Conservation (phyloP, 2,329 filamentous ascomycete species). For the Aspergillus fischeri region DNA sequence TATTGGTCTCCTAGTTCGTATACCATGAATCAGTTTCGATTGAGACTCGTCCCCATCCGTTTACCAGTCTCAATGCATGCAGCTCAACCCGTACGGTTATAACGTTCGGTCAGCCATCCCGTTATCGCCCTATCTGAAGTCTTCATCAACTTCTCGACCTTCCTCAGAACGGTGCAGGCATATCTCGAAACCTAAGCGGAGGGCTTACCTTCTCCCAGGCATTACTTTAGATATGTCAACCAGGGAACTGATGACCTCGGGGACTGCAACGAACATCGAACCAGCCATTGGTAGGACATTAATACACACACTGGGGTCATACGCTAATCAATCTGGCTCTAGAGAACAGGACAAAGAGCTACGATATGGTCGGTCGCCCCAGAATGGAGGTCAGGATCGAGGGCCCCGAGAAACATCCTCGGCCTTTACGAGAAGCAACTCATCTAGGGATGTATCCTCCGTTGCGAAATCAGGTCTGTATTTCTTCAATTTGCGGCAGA, state of each 20-base stretch:
- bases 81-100: background rate
- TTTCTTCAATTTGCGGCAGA: no score
- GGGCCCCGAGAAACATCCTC: no score
- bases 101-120: background rate
- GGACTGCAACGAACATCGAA: background rate
- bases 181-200: background rate
- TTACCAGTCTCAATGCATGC: background rate
- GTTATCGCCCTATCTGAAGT: background rate
- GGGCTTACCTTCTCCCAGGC: no score
- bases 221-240: background rate
- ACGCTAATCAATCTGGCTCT: no score
- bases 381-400: no score
- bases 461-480: no score
- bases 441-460: background rate
- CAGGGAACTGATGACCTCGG: background rate
- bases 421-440: background rate
- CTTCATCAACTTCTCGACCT: background rate
- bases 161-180: background rate
- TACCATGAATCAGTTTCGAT: background rate
- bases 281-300: background rate
- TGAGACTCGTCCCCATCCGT: background rate
- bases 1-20: no score
- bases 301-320: no score
- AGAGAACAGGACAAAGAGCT: no score
- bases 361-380: no score